Percentiles rank a stretch among this genome's conserved stretches.
Evolutionary conservation across 495 filamentous ascomycete genomes (phyloP).

Genomic region (Hyphodiscus hymeniophilus): DNA sequence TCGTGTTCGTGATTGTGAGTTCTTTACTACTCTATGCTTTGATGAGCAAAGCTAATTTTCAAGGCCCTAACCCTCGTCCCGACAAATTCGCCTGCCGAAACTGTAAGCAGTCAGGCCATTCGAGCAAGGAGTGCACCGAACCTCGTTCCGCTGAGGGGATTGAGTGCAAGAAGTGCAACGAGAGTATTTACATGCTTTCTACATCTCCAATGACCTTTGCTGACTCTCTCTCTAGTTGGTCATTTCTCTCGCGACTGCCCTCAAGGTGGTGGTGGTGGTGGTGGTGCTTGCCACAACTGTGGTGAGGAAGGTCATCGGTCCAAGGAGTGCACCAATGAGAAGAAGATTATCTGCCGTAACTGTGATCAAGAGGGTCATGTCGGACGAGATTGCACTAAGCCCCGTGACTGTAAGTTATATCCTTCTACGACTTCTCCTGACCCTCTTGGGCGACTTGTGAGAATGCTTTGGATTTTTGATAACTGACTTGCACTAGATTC

Average conservation of each 20-base stretch:
- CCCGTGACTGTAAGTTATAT: slow-evolving; percentile 53
- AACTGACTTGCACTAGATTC: not conserved
- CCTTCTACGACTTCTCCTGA: too few relatives aligned
- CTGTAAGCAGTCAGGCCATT: slow-evolving; percentile 65
- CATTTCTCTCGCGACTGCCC: slow-evolving; percentile 85
- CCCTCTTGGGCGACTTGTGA: too few relatives aligned
- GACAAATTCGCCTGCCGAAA: slow-evolving; percentile 69
- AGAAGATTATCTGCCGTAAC: slow-evolving; percentile 54
- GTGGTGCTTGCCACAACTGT: slow-evolving; percentile 20
- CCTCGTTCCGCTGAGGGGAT: slow-evolving; percentile 64
- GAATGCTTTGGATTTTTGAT: not conserved
- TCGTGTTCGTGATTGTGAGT: slow-evolving; percentile 59
- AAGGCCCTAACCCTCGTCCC: slow-evolving; percentile 41
- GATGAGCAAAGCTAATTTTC: not conserved
- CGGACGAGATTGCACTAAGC: slow-evolving; percentile 69
- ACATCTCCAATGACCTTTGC: not conserved
- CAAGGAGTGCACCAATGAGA: slow-evolving; percentile 36
- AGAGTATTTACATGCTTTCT: slow-evolving; percentile 38
- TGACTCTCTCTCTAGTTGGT: slow-evolving; percentile 42
- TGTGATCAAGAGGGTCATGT: slow-evolving; percentile 66
- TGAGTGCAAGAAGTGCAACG: slow-evolving; percentile 72
- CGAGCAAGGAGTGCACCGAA: slow-evolving; percentile 53
- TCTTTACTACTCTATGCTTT: not conserved
- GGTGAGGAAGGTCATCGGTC: slow-evolving; percentile 27
- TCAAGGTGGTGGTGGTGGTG: slow-evolving; percentile 26